These are phyloP conservation scores for Leccinum subtestaceum DNA, from an alignment of 768 basidiomycete species.

Conservation along the genomic window DNA sequence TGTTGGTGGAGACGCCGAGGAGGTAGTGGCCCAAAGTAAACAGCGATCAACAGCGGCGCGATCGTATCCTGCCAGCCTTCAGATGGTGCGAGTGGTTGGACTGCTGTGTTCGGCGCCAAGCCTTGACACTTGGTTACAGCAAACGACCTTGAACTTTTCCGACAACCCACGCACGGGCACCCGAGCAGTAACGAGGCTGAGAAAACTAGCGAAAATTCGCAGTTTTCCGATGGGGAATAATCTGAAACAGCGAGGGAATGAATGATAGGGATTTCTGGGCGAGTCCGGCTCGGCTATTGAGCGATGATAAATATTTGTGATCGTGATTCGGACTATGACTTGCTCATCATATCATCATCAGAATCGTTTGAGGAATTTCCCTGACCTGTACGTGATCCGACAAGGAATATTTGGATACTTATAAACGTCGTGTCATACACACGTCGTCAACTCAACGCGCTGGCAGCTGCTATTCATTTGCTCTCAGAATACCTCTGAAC, in stretches of 20 bases:
- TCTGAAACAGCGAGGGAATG: neutral
- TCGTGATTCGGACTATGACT: neutral
- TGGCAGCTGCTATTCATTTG: neutral
- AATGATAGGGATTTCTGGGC: neutral
- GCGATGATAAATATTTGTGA: neutral
- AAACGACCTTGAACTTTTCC: neutral
- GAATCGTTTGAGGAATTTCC: neutral
- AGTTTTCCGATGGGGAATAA: neutral
- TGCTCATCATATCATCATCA: neutral
- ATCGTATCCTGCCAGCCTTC: neutral
- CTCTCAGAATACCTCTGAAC: neutral
- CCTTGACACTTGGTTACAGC: neutral
- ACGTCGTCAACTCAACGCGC: neutral
- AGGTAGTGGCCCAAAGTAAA: conserved; percentile 8
- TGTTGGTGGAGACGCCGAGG: neutral
- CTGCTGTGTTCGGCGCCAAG: too few relatives aligned
- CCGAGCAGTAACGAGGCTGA: conserved; percentile 2
- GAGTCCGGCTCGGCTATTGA: neutral
- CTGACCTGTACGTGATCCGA: conserved; percentile 3
- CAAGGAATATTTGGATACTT: neutral
- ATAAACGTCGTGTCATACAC: neutral
- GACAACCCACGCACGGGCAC: neutral
- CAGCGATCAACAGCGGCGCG: conserved; percentile 21
- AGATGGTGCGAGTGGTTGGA: neutral
- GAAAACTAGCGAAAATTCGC: neutral